phyloP scores from a whole-genome alignment of 176 grass and related monocot species.

The Chrysopogon serrulatus region DNA sequence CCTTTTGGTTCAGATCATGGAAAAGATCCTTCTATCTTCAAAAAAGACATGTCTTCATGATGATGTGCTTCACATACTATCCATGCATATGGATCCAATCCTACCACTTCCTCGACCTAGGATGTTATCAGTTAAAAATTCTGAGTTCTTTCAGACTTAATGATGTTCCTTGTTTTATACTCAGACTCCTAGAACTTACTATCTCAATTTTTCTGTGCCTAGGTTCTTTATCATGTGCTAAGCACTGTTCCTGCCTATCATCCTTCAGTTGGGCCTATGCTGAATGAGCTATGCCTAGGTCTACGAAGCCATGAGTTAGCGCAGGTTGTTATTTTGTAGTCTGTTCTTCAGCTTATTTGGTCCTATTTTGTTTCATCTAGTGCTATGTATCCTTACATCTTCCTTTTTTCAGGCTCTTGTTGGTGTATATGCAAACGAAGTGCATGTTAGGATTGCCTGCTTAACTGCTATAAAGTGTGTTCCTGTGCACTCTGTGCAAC shows the following conservation, averaged over 20 bases:
- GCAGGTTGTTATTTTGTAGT: slow-evolving; percentile 51
- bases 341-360: slow-evolving; percentile 9
- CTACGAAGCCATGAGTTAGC: slow-evolving; percentile 69
- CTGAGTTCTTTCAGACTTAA: slow-evolving; percentile 28
- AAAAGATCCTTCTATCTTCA: slow-evolving; percentile 73
- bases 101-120: slow-evolving; percentile 90
- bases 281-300: slow-evolving; percentile 97
- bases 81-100: slow-evolving; percentile 95
- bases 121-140: slow-evolving; percentile 91
- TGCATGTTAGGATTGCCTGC: slow-evolving; percentile 85
- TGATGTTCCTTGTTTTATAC: slow-evolving; percentile 22
- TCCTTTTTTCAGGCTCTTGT: slow-evolving; percentile 64
- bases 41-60: slow-evolving; percentile 96
- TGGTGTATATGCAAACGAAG: slow-evolving; percentile 85
- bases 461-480: slow-evolving; percentile 95
- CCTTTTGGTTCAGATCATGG: slow-evolving; percentile 51
- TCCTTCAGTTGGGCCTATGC: slow-evolving; percentile 73
- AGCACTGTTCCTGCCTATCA: slow-evolving; percentile 78
- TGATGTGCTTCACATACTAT: slow-evolving; percentile 80
- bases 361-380: background rate
- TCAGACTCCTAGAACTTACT: background rate
- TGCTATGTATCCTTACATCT: slow-evolving; percentile 26
- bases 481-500: slow-evolving; percentile 65
- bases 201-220: slow-evolving; percentile 3
- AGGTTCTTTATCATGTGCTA: slow-evolving; percentile 98